phyloP scores from a whole-genome alignment of 208 protist species.

The Angomonas deanei region DNA sequence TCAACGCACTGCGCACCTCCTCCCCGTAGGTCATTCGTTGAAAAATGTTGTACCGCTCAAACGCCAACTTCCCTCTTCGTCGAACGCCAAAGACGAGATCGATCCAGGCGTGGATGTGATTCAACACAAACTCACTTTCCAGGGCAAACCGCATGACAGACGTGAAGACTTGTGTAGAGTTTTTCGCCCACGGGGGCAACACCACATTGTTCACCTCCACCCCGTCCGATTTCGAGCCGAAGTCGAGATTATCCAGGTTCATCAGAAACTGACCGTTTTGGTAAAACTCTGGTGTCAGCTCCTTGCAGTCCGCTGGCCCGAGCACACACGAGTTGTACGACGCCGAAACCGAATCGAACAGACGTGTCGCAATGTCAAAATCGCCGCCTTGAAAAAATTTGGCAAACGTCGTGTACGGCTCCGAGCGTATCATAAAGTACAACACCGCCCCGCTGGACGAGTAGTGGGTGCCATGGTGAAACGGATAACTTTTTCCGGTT shows the following conservation, averaged over 20 bases:
- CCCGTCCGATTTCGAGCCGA: constrained; percentile 89
- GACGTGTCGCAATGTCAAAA: constrained; percentile 92
- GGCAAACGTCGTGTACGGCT: constrained; percentile 95
- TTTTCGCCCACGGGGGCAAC: constrained; percentile 96
- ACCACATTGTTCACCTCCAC: constrained; percentile 79
- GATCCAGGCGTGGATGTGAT: constrained; percentile 96
- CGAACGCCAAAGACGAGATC: constrained; percentile 98
- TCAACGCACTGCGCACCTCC: constrained; percentile 66
- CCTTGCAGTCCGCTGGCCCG: constrained; percentile 91
- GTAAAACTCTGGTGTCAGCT: constrained; percentile 97
- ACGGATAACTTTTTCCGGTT: constrained; percentile 63
- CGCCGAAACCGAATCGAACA: constrained; percentile 91
- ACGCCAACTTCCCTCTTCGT: constrained; percentile 82
- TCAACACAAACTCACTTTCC: constrained; percentile 88
- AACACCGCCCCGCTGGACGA: constrained; percentile 93
- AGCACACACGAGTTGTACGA: constrained; percentile 75
- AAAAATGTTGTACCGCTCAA: constrained; percentile 92
- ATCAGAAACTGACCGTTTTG: constrained; percentile 88
- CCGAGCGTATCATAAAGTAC: constrained; percentile 94
- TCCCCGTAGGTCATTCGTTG: constrained; percentile 98
- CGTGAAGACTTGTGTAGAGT: constrained; percentile 88
- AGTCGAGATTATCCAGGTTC: constrained; percentile 81
- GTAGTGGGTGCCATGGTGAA: constrained; percentile 99
- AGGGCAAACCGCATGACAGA: constrained; percentile 88
- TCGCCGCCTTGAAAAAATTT: constrained; percentile 82